Evolutionary conservation across 768 basidiomycete genomes (phyloP).

Genomic region (Suillus ampliporus): DNA sequence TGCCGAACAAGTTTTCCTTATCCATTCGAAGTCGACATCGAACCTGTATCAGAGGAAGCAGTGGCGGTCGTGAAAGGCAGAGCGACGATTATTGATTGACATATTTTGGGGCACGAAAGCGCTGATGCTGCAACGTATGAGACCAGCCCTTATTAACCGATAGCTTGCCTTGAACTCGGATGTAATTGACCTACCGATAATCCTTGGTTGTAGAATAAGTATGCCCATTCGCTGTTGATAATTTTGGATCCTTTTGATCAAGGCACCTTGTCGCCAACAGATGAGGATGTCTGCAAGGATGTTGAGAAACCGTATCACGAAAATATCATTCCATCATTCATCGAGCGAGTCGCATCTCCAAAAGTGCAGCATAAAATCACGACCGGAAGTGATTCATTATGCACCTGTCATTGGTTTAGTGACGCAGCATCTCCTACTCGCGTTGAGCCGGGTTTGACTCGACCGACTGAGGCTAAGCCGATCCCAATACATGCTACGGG

Average conservation of each 20-base stretch:
- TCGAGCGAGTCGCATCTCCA: neutral
- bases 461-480: neutral
- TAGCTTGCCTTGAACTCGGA: neutral
- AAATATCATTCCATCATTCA: neutral
- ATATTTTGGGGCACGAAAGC: neutral
- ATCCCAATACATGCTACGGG: neutral
- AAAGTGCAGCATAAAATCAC: no score
- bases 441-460: neutral
- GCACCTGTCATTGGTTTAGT: no score
- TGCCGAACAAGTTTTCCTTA: conserved; percentile 13
- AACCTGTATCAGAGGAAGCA: conserved; percentile 16
- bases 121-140: neutral
- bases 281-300: neutral
- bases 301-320: neutral
- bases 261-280: no score
- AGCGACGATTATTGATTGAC: neutral
- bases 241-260: neutral
- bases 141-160: neutral
- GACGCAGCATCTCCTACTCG: neutral
- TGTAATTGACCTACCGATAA: neutral
- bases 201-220: neutral
- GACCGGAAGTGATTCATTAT: neutral
- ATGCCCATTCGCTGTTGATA: neutral
- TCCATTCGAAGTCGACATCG: conserved; percentile 17
- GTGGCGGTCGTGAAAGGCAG: conserved; percentile 16